phyloP scores from a whole-genome alignment of 129 eudicot species.

The Helichrysum umbraculigerum region DNA sequence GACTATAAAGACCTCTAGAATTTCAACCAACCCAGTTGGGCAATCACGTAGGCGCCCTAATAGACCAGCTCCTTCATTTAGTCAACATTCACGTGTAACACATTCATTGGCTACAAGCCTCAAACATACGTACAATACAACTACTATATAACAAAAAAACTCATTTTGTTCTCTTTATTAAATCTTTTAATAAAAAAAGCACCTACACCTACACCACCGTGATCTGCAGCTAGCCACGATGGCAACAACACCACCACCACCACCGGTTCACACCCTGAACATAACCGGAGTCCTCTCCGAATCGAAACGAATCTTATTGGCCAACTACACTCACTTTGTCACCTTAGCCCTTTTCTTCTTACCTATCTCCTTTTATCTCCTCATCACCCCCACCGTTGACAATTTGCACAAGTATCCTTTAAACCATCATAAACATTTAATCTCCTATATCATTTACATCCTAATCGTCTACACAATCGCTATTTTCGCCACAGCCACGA shows the following conservation, averaged over 20 bases:
- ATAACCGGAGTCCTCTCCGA: slow-evolving; percentile 39
- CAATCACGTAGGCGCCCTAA: background rate
- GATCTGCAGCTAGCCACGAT: background rate
- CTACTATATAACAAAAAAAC: background rate
- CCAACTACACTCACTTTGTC: slow-evolving; percentile 47
- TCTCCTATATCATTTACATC: background rate
- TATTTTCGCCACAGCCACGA: slow-evolving; percentile 21
- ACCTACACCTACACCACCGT: background rate
- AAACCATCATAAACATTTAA: background rate
- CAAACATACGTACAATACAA: background rate
- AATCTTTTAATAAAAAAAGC: background rate
- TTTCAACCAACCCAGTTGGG: background rate
- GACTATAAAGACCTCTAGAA: background rate
- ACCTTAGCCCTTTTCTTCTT: slow-evolving; percentile 61
- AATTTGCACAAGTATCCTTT: slow-evolving; percentile 13
- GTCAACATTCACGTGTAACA: background rate
- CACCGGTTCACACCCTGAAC: slow-evolving; percentile 6
- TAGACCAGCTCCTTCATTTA: background rate
- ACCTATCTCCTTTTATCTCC: slow-evolving; percentile 53
- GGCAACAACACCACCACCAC: background rate
- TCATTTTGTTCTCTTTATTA: background rate
- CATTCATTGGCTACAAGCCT: background rate
- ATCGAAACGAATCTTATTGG: slow-evolving; percentile 41
- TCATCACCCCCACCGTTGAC: slow-evolving; percentile 34
- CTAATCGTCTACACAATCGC: background rate